A percentile compares a stretch with the other conserved stretches of the same genome.
These are phyloP conservation scores for Fusarium brachygibbosum DNA, from an alignment of 2,329 filamentous ascomycete genomes.

Conservation along the genomic window DNA sequence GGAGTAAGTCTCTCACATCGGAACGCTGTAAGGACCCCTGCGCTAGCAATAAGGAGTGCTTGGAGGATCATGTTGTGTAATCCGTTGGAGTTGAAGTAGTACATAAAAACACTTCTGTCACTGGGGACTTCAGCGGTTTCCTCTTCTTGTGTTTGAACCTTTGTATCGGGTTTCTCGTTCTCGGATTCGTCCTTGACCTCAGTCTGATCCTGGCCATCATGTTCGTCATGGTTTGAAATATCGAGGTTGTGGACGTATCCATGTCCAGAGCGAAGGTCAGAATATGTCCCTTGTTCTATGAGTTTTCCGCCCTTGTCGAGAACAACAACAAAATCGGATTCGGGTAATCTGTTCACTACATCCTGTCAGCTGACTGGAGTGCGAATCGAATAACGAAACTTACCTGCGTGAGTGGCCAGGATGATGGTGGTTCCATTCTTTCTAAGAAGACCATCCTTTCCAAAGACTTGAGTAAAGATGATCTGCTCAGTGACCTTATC, in stretches of 20 bases:
- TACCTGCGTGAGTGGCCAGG: constrained; percentile 54
- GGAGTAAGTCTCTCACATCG: constrained; percentile 40
- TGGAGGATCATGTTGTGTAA: constrained; percentile 40
- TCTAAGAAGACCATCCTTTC: constrained; percentile 53
- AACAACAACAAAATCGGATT: constrained; percentile 60
- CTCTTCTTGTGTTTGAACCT: not conserved
- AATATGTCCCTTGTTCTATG: constrained; percentile 58
- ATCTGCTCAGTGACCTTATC: constrained; percentile 58
- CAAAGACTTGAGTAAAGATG: constrained; percentile 58
- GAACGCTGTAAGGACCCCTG: constrained; percentile 43
- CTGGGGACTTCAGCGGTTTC: constrained; percentile 22
- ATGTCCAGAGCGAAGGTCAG: constrained; percentile 53
- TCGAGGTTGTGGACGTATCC: constrained; percentile 57
- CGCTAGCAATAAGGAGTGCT: constrained; percentile 26
- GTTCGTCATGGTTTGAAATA: constrained; percentile 47
- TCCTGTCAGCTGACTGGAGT: not conserved
- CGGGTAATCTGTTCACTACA: constrained; percentile 53
- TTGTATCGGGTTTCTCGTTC: not conserved
- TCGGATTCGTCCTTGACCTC: constrained; percentile 6
- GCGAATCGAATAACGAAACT: not conserved
- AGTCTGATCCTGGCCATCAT: not conserved
- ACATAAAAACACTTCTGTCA: constrained; percentile 49
- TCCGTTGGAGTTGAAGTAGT: constrained; percentile 48
- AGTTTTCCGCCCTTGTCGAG: constrained; percentile 57
- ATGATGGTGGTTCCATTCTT: constrained; percentile 50